Conservation (phyloP, 306 rosid genomes). For the Heteromeles arbutifolia region DNA sequence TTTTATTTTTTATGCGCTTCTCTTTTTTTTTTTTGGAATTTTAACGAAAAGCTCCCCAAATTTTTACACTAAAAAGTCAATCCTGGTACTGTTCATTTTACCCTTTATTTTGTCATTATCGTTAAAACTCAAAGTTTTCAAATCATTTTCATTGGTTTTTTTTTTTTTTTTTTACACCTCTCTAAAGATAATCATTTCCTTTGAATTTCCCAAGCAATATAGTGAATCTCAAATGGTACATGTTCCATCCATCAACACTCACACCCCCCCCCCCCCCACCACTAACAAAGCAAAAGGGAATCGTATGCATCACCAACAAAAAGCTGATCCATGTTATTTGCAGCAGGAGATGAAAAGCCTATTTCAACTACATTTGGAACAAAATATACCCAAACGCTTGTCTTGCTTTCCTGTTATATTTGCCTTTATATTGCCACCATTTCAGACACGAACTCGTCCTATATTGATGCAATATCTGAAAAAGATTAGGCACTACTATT, state of each 20-base stretch:
- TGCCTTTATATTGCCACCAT: not conserved
- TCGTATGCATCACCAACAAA: not conserved
- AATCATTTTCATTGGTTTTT: too few species aligned
- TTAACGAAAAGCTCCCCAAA: too few species aligned
- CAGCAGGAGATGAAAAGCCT: not conserved
- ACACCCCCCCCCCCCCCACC: constrained; percentile 16
- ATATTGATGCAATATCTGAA: not conserved
- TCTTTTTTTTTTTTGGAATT: too few species aligned
- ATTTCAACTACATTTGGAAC: not conserved
- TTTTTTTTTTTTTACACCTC: not conserved
- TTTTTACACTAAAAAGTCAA: too few species aligned
- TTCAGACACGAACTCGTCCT: not conserved
- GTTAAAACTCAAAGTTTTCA: too few species aligned
- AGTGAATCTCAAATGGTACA: constrained; percentile 57
- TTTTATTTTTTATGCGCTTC: not conserved
- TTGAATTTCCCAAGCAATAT: constrained; percentile 47
- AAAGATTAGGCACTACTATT: not conserved
- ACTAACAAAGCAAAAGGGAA: constrained; percentile 22
- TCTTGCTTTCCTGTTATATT: not conserved
- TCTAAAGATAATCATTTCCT: constrained; percentile 60
- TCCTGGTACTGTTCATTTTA: too few species aligned
- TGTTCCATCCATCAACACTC: constrained; percentile 49
- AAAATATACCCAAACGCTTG: not conserved
- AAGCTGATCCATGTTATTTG: not conserved
- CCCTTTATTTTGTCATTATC: too few species aligned